phyloP scores from a whole-genome alignment of 768 basidiomycete species.

The Hebeloma cylindrosporum region DNA sequence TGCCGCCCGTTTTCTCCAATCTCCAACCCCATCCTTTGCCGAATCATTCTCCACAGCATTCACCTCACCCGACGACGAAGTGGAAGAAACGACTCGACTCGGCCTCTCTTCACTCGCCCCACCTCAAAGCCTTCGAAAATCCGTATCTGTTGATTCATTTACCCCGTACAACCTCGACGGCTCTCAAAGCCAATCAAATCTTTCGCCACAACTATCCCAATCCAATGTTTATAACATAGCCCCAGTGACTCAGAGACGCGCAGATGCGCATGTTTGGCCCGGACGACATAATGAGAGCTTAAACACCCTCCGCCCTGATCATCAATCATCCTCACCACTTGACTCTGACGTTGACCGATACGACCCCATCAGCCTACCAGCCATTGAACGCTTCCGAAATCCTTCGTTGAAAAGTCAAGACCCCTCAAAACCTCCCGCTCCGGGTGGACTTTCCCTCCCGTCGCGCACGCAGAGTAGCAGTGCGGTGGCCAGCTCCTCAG shows the following conservation, averaged over 20 bases:
- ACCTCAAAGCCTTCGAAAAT: constrained; percentile 59
- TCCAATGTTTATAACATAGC: constrained; percentile 15
- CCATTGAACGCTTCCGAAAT: constrained; percentile 43
- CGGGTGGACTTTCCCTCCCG: constrained; percentile 63
- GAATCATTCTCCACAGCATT: constrained; percentile 45
- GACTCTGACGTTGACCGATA: constrained; percentile 59
- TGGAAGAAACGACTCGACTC: constrained; percentile 23
- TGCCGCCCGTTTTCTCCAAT: constrained; percentile 22
- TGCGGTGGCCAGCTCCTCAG: constrained; percentile 17
- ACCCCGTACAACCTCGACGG: constrained; percentile 43
- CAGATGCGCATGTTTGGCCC: constrained; percentile 31
- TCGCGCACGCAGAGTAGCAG: constrained; percentile 48
- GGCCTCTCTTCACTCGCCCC: constrained; percentile 30
- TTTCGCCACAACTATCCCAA: constrained; percentile 35
- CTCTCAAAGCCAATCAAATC: constrained; percentile 36
- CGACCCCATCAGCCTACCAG: constrained; percentile 39
- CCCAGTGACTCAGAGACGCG: constrained; percentile 4
- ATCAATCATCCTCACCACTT: constrained; percentile 35
- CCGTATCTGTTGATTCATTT: constrained; percentile 78
- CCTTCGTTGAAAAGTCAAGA: constrained; percentile 51
- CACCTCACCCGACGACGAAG: constrained; percentile 35
- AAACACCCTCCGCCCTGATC: constrained; percentile 45
- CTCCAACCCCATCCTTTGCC: constrained; percentile 36
- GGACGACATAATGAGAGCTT: constrained; percentile 55
- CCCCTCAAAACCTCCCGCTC: constrained; percentile 39